phyloP scores from a whole-genome alignment of 2,329 filamentous ascomycete genomes.

The Fusarium verrucosum region DNA sequence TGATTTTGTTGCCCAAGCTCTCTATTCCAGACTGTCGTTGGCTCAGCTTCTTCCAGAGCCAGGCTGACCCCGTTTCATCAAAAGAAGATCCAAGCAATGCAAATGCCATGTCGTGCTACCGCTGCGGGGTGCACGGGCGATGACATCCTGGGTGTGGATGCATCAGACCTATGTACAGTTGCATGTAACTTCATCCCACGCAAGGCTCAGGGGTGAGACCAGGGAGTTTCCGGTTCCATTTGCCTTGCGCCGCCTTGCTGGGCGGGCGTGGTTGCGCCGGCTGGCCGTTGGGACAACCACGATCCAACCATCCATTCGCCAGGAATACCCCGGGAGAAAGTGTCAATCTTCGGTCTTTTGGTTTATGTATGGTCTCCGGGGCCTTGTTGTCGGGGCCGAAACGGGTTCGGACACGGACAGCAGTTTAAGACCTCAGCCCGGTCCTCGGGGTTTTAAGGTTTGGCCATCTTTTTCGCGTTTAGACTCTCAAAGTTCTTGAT shows the following conservation, averaged over 20 bases:
- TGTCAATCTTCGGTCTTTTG: slow-evolving; percentile 25
- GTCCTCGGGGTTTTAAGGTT: neutral
- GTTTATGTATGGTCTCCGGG: slow-evolving; percentile 21
- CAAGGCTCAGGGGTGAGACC: slow-evolving; percentile 3
- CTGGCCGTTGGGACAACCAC: slow-evolving; percentile 33
- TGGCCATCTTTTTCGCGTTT: neutral
- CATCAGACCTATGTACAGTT: slow-evolving; percentile 4
- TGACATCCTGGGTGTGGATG: slow-evolving; percentile 1
- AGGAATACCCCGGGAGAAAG: slow-evolving; percentile 7
- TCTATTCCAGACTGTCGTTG: neutral
- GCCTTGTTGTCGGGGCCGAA: slow-evolving; percentile 20
- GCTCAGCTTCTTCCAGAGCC: slow-evolving; percentile 26
- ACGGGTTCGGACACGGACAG: slow-evolving; percentile 8
- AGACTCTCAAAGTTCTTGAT: neutral
- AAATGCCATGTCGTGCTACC: slow-evolving; percentile 14
- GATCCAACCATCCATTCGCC: slow-evolving; percentile 34
- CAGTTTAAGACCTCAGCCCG: slow-evolving; percentile 8
- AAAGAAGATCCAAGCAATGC: slow-evolving; percentile 16
- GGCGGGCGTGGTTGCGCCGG: slow-evolving; percentile 31
- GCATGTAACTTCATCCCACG: neutral
- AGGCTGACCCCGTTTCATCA: slow-evolving; percentile 26
- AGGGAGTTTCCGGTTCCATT: neutral
- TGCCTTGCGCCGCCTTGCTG: slow-evolving; percentile 26
- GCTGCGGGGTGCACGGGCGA: neutral
- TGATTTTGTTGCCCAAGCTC: neutral